phyloP scores from a whole-genome alignment of 306 rosid genomes.

The Cajanus cajan region DNA sequence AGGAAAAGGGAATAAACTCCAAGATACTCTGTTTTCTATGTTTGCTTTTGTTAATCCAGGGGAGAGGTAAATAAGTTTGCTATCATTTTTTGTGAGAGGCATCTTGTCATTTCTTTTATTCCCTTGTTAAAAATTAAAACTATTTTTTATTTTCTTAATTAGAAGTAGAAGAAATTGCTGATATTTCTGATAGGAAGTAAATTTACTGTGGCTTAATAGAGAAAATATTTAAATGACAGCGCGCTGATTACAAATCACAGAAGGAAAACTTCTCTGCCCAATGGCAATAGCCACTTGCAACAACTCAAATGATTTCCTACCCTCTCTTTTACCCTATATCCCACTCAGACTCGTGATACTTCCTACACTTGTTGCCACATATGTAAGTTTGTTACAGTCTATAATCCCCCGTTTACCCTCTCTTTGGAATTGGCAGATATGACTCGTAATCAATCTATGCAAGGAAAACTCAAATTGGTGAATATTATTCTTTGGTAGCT shows the following conservation, averaged over 20 bases:
- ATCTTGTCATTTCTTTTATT: slow-evolving; percentile 10
- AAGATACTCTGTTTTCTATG: background rate
- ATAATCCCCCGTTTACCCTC: background rate
- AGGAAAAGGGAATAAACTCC: slow-evolving; percentile 1
- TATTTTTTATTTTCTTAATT: background rate
- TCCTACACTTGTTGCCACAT: background rate
- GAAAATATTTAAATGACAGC: background rate
- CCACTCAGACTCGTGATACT: background rate
- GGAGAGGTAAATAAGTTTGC: background rate
- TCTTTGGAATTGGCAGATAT: no score
- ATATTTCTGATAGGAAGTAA: background rate
- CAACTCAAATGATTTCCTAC: background rate
- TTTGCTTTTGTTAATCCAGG: background rate
- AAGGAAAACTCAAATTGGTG: background rate
- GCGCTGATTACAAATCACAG: background rate
- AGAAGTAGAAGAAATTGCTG: background rate
- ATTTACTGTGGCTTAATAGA: background rate
- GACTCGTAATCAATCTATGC: no score
- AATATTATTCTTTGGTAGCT: background rate
- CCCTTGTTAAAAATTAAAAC: background rate
- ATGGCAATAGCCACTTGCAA: background rate
- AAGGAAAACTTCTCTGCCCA: background rate
- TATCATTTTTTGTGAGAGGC: slow-evolving; percentile 7
- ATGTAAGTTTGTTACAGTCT: background rate
- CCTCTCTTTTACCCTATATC: background rate